Base-by-base conservation (phyloP, 108 stramenopile genomes). In the Halocafeteria seosinensis region DNA sequence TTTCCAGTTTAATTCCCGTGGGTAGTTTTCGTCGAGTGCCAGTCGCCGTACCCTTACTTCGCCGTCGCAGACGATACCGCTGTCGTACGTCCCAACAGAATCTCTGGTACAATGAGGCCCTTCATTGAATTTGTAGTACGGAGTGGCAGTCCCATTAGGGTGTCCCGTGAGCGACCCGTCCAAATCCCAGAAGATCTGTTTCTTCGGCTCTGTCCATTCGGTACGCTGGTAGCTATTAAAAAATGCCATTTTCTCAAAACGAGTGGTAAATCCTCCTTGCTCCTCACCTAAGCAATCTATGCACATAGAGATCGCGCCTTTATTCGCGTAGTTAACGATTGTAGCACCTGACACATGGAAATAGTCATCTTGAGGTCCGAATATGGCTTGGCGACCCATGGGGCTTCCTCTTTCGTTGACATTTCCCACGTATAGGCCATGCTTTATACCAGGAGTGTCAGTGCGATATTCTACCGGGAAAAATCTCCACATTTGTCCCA, bases 211-310 rank as follows among this genome's bases (percentile, higher is more conserved):
- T 23, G 61, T 34, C 60, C 59, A 68, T 12, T 3, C 3, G n/a
- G 51, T 26, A 25, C 67, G 67, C 59, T 27, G 9, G 3, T 32
- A 8, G 17, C 61, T 31, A 38, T 12, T 9, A 24, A 68, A 42
- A 17, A 61, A 68, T 3, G 24, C 11, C 9, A 68, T 38, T 8
- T 50, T 50, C 32, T 61, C 3, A 23, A 37, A 61, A n/a, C 67
- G 67, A 8, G 27, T 8, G n/a, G 67, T 68, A 61, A n/a, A 68
- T 21, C 42, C 67, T 34, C 67, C 67, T 35, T 68, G 67, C 21
- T 61, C 42, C 17, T 55, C 17, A 24, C 4, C 4, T 34, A 31
- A 32, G 27, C 67, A 68, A 6, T 61, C 26, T 33, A 33, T 28
- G 61, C 67, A 68, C 9, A 59, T 37, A 1, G 58, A 8, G 25